Base-by-base conservation (phyloP, 768 basidiomycete genomes). In the Collybia nuda region DNA sequence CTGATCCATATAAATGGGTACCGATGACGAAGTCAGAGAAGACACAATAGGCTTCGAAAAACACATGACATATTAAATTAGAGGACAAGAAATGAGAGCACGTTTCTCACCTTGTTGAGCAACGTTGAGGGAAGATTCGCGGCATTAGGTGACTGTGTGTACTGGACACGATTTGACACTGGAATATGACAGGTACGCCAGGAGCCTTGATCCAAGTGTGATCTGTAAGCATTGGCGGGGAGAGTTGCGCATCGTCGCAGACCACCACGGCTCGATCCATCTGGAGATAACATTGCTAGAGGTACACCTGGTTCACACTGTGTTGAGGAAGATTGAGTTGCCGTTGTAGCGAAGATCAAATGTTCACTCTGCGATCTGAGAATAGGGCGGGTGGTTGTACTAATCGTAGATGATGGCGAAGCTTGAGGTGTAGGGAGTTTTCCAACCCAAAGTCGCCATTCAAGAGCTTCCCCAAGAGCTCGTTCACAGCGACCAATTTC, bases 391-490 rank as follows among this genome's bases (percentile, higher is more conserved):
- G 54, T 51, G 11, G 61, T 53, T 40, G 64, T 15, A 14, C 47
- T 39, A 35, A 60, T 36, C 12, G 59, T 37, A 12, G 64, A 39
- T 4, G 64, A 12, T 39, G 65, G 40, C 18, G 65, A 42, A 12
- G 62, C 50, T 28, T 62, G 40, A 17, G 64, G 36, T 12, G 57
- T 47, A 40, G 77, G 60, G 49, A 74, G 70, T 68, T 92, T 92
- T 49, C 91, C 91, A 36, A 95, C 90, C 91, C 92, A 94, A 19
- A 95, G 81, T n/a, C 90, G 81, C 90, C 91, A 96, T 53, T 86
- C 85, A 17, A 96, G 79, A 7, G 91, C 86, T 63, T 85, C 84
- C 19, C 93, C 90, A 37, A 98, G 81, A 0, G 89, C 90, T 19
- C 90, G 83, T 67, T 98, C 95, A 62, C 92, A 94, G 15, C 84